phyloP scores from a whole-genome alignment of 768 basidiomycete species.

The Fomitopsis pulvina region DNA sequence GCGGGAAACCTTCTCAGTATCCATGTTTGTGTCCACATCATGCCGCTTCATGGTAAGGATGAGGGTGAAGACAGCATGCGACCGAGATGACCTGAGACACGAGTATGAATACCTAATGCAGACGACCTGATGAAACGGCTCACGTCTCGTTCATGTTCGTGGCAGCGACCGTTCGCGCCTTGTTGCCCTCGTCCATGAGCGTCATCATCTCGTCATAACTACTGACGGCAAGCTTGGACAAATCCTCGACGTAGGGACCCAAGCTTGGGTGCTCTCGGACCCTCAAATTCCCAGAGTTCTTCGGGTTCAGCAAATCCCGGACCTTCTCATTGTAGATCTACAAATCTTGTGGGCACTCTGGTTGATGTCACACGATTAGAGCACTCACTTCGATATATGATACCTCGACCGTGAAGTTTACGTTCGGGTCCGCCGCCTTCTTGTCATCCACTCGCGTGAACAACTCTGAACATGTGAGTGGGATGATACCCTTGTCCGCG shows the following conservation, averaged over 20 bases:
- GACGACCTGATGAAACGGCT: conserved; percentile 20
- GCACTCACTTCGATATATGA: conserved; percentile 85
- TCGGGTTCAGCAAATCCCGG: conserved; percentile 93
- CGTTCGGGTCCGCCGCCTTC: conserved; percentile 53
- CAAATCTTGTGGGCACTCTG: no score
- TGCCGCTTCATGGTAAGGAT: conserved; percentile 89
- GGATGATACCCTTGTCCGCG: conserved; percentile 95
- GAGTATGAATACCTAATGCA: background rate
- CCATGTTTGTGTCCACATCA: conserved; percentile 78
- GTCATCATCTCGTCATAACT: conserved; percentile 97
- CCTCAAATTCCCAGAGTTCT: conserved; percentile 91
- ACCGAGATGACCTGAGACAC: conserved; percentile 74
- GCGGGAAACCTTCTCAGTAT: conserved; percentile 98
- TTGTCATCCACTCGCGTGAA: conserved; percentile 76
- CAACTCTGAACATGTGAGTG: conserved; percentile 88
- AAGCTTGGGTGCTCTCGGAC: conserved; percentile 96
- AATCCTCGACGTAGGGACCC: conserved; percentile 98
- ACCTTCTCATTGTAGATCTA: conserved; percentile 98
- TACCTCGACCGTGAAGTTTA: conserved; percentile 92
- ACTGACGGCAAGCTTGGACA: conserved; percentile 87
- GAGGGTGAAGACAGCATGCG: conserved; percentile 97
- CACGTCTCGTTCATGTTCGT: conserved; percentile 99
- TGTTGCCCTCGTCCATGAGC: conserved; percentile 99
- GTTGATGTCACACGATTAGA: background rate
- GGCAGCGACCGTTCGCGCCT: conserved; percentile 95